Evolutionary conservation across 352 stramenopile species (phyloP), one percentile per base, ranked within the genome.

Genomic region (Globisporangium paddicum): DNA sequence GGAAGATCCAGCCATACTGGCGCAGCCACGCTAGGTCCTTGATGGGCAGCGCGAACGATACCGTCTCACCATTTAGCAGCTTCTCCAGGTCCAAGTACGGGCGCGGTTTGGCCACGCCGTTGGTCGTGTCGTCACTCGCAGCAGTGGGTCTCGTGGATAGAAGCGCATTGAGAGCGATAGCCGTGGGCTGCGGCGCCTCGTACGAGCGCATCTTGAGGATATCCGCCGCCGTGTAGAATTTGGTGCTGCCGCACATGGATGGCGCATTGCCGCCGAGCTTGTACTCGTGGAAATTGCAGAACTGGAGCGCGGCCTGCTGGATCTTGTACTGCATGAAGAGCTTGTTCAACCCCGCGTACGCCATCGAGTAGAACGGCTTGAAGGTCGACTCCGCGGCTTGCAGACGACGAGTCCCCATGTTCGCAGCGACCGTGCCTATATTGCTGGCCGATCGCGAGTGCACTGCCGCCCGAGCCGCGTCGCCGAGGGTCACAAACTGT

Each of bases 201-300:
- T 45, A 55, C 48, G 48, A 21, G 9, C 30, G 48, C 48, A 55
- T 55, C 9, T 41, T 42, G n/a, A 44, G n/a, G 48, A 55, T 55
- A 10, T 55, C 48, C 8, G 30, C 7, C 2, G 30, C 3, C 18
- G 48, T 44, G n/a, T 55, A 45, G 16, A 55, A 55, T 19, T 55
- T 55, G 48, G 30, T 21, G 30, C 9, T 19, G 19, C 42, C 51
- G 8, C 52, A 60, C 44, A 65, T 65, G 11, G 59, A 57, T 13
- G 59, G 59, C 4, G 59, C 13, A 1, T 35, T 37, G 19, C 59
- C 59, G 18, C 59, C 59, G n/a, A 57, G 23, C 26, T 60, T 60
- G 44, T 65, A 65, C 52, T 60, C 34, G 59, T 65, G 53, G 35
- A 53, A 65, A 25, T 60, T 65, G 59, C 59, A 65, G 38, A 65